A percentile compares a stretch with the other conserved stretches of the same genome.
These are phyloP conservation scores for Stachybotrys chlorohalonatus DNA, from an alignment of 2,329 filamentous ascomycete species.

Conservation along the genomic window DNA sequence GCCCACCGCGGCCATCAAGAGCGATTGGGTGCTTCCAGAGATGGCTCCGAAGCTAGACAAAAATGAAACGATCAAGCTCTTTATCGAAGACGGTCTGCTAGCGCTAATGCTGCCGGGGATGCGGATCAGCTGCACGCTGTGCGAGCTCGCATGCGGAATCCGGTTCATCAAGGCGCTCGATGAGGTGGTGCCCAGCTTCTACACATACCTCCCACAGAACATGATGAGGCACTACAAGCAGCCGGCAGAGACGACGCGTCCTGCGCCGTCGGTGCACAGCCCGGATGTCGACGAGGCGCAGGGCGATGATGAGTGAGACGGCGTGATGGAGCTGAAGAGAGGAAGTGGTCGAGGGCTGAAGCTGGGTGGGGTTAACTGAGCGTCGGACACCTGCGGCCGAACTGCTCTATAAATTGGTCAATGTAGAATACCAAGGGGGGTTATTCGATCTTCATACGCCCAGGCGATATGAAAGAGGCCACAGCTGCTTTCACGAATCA, in stretches of 20 bases:
- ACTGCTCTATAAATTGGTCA: too few relatives aligned
- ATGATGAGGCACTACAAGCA: constrained; percentile 59
- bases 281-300: constrained; percentile 9
- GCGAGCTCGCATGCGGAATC: constrained; percentile 51
- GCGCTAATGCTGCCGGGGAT: constrained; percentile 52
- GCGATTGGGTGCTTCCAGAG: constrained; percentile 32
- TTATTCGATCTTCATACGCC: too few relatives aligned
- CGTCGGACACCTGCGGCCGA: neutral
- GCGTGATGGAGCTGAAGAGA: neutral
- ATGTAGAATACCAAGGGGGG: too few relatives aligned
- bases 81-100: constrained; percentile 54
- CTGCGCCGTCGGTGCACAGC: constrained; percentile 34
- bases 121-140: constrained; percentile 49
- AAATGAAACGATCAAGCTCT: constrained; percentile 35
- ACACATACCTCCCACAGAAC: constrained; percentile 58
- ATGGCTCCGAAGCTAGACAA: constrained; percentile 2
- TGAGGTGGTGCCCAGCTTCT: constrained; percentile 51
- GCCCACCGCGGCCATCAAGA: constrained; percentile 31
- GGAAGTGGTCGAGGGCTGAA: neutral
- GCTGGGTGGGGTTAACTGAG: neutral
- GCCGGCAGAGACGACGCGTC: constrained; percentile 35
- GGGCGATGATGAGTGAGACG: constrained; percentile 1
- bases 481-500: too few relatives aligned
- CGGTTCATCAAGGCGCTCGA: constrained; percentile 54
- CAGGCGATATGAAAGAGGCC: too few relatives aligned